phyloP scores from a whole-genome alignment of 306 rosid species.

The Coriaria nepalensis region DNA sequence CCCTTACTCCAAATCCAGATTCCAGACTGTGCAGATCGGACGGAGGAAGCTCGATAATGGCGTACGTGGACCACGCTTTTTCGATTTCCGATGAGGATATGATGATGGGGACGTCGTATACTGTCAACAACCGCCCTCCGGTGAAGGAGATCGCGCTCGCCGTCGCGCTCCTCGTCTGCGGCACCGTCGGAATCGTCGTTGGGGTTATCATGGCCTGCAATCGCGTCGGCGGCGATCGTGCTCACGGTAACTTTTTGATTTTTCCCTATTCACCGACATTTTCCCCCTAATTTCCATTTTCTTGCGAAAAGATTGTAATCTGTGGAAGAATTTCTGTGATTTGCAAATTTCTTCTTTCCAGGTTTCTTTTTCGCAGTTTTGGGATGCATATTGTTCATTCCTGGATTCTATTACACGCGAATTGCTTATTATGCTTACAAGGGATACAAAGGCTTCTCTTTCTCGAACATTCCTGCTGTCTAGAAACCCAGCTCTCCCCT shows the following conservation, averaged over 20 bases:
- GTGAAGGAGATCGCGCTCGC: slow-evolving; percentile 93
- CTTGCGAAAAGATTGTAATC: neutral
- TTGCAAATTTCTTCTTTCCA: slow-evolving; percentile 13
- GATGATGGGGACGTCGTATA: slow-evolving; percentile 68
- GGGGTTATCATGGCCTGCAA: slow-evolving; percentile 73
- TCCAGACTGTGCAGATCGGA: neutral
- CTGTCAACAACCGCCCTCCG: slow-evolving; percentile 76
- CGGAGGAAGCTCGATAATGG: slow-evolving; percentile 24
- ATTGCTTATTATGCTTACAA: slow-evolving; percentile 96
- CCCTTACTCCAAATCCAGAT: neutral
- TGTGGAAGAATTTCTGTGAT: no score
- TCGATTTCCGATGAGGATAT: slow-evolving; percentile 92
- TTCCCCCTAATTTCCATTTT: neutral
- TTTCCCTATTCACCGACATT: neutral
- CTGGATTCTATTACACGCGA: slow-evolving; percentile 93
- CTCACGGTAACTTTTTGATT: slow-evolving; percentile 48
- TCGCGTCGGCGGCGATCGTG: slow-evolving; percentile 86
- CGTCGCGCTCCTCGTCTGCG: slow-evolving; percentile 70
- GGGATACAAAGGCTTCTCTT: slow-evolving; percentile 93
- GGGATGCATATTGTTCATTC: slow-evolving; percentile 77
- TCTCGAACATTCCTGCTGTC: slow-evolving; percentile 91
- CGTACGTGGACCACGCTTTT: slow-evolving; percentile 91
- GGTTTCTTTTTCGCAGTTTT: slow-evolving; percentile 84
- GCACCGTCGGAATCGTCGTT: slow-evolving; percentile 57
- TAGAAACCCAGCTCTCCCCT: slow-evolving; percentile 16